Conservation (phyloP, 208 protist genomes). For the Phytomonas sp. region DNA sequence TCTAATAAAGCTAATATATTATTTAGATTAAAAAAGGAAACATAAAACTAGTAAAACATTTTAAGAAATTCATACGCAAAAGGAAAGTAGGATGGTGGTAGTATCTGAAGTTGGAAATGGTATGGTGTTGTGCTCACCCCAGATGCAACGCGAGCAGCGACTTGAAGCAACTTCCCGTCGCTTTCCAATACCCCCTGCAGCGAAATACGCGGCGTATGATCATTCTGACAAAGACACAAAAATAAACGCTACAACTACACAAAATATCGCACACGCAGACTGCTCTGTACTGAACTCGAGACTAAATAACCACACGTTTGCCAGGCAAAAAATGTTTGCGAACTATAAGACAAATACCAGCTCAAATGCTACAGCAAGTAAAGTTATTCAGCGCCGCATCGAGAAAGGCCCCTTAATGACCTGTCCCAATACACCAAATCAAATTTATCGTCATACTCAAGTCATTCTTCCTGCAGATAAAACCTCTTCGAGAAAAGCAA, state of each 20-base stretch:
- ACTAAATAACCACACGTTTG: background rate
- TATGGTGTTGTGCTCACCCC: background rate
- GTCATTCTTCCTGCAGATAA: background rate
- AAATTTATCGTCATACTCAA: background rate
- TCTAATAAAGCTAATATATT: background rate
- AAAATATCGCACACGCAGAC: background rate
- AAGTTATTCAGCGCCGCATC: background rate
- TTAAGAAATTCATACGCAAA: background rate
- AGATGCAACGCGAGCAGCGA: background rate
- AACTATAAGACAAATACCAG: background rate
- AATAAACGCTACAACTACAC: background rate
- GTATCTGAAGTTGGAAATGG: background rate
- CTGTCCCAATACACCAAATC: background rate
- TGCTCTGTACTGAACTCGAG: background rate
- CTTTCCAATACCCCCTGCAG: background rate
- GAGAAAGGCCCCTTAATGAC: background rate
- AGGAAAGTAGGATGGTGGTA: background rate
- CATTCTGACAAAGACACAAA: background rate
- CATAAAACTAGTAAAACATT: background rate
- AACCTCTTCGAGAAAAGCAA: background rate
- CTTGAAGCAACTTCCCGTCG: background rate
- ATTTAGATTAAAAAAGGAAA: background rate
- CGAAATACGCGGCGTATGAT: background rate
- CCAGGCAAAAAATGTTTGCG: background rate
- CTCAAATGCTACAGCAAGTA: background rate